A percentile compares a stretch with the other conserved stretches of the same genome.
Evolutionary conservation across 305 asterid species (phyloP).

Genomic region (Stenogyne calaminthoides): DNA sequence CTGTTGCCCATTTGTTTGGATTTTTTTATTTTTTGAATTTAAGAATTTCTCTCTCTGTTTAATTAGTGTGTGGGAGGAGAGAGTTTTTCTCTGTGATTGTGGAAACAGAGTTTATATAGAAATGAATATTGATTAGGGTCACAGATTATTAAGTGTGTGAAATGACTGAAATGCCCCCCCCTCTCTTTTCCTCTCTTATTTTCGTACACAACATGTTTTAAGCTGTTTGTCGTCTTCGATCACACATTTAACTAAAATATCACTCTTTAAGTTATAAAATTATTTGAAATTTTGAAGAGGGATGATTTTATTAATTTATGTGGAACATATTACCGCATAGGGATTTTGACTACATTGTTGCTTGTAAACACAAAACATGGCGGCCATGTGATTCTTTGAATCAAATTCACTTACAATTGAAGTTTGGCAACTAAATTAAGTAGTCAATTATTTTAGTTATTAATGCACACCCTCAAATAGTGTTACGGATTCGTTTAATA

Average conservation of each 20-base stretch:
- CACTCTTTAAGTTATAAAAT: neutral
- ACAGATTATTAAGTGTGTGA: neutral
- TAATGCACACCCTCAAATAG: neutral
- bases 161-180: conserved; percentile 25
- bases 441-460: neutral
- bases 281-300: neutral
- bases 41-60: conserved; percentile 4
- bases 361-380: conserved; percentile 16
- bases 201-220: neutral
- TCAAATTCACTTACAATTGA: conserved; percentile 2
- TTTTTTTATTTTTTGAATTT: neutral
- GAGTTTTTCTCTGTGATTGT: conserved; percentile 5
- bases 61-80: neutral
- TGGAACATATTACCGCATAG: neutral
- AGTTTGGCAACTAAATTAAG: conserved; percentile 7
- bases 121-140: conserved; percentile 7
- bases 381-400: conserved; percentile 6
- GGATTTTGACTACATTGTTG: conserved; percentile 3
- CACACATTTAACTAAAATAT: neutral
- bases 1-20: conserved; percentile 67
- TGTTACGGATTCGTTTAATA: neutral
- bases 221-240: conserved; percentile 9
- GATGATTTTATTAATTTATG: conserved; percentile 4
- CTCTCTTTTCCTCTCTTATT: neutral
- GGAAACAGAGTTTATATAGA: conserved; percentile 33